Evolutionary conservation across 441 rosid species (phyloP).

Genomic region (Isatis lusitanica): DNA sequence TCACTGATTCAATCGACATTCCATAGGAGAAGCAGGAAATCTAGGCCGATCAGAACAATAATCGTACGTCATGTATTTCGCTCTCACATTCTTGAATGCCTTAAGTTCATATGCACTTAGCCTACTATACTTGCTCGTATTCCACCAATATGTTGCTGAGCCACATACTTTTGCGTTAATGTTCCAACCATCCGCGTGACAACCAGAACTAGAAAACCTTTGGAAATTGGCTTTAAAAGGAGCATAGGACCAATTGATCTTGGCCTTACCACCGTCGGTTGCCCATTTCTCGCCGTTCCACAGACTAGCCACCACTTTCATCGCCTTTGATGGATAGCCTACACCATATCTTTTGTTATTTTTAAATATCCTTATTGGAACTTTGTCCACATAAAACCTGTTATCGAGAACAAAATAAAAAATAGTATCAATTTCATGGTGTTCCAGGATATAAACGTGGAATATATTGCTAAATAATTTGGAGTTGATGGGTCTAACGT

Average conservation of each 20-base stretch:
- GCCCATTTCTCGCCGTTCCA: slow-evolving; percentile 65
- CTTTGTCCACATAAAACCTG: slow-evolving; percentile 40
- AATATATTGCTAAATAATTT: background rate
- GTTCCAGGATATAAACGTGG: background rate
- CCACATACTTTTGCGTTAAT: slow-evolving; percentile 37
- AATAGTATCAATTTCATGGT: background rate
- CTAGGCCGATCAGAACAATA: slow-evolving; percentile 55
- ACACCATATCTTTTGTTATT: slow-evolving; percentile 39
- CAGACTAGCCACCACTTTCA: slow-evolving; percentile 58
- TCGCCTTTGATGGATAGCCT: slow-evolving; percentile 53
- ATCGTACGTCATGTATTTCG: slow-evolving; percentile 52
- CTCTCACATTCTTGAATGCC: slow-evolving; percentile 38
- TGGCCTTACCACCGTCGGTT: slow-evolving; percentile 22
- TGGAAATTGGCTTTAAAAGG: slow-evolving; percentile 46
- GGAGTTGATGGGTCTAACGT: background rate
- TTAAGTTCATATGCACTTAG: slow-evolving; percentile 14
- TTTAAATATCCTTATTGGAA: slow-evolving; percentile 48
- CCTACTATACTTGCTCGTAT: background rate
- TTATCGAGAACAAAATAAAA: background rate
- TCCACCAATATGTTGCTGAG: slow-evolving; percentile 17
- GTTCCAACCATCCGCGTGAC: slow-evolving; percentile 32
- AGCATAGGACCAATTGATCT: slow-evolving; percentile 15
- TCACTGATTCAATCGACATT: slow-evolving; percentile 13
- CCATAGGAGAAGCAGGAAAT: slow-evolving; percentile 29
- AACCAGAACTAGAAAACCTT: slow-evolving; percentile 54